A percentile compares a stretch with the other conserved stretches of the same genome.
Evolutionary conservation across 2,329 filamentous ascomycete species (phyloP).

Genomic region (Periconia sp.): DNA sequence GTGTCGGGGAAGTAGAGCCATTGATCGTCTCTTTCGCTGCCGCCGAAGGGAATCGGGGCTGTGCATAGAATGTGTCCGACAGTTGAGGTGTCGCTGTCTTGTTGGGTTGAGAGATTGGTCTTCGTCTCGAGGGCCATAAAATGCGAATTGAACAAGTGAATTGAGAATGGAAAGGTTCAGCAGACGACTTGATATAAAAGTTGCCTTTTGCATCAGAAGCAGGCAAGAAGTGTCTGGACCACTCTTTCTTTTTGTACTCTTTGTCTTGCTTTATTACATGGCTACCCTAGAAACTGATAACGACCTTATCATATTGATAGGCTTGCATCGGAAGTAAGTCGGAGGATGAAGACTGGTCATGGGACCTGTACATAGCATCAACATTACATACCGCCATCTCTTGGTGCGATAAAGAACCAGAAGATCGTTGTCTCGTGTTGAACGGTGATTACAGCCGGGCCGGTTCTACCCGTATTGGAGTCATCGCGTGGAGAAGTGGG

Average conservation of each 20-base stretch:
- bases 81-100: constrained; percentile 20
- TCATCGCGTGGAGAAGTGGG: background rate
- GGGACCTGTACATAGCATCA: background rate
- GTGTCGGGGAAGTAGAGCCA: constrained; percentile 46
- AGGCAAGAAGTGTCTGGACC: background rate
- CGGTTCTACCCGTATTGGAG: background rate
- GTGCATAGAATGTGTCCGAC: constrained; percentile 36
- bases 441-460: background rate
- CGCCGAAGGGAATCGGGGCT: constrained; percentile 46
- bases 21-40: constrained; percentile 35
- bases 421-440: background rate
- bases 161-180: background rate
- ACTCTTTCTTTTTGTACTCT: constrained; percentile 14
- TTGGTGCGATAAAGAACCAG: background rate
- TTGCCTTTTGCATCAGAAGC: background rate
- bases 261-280: background rate
- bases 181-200: background rate
- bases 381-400: background rate
- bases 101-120: constrained; percentile 12
- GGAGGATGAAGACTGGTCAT: background rate
- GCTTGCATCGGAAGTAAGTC: constrained; percentile 18
- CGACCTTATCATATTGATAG: constrained; percentile 31
- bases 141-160: background rate
- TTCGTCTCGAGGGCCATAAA: constrained; percentile 6
- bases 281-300: constrained; percentile 22